Evolutionary conservation across 2,329 filamentous ascomycete genomes (phyloP).

Genomic region (Albophoma yamanashiensis): DNA sequence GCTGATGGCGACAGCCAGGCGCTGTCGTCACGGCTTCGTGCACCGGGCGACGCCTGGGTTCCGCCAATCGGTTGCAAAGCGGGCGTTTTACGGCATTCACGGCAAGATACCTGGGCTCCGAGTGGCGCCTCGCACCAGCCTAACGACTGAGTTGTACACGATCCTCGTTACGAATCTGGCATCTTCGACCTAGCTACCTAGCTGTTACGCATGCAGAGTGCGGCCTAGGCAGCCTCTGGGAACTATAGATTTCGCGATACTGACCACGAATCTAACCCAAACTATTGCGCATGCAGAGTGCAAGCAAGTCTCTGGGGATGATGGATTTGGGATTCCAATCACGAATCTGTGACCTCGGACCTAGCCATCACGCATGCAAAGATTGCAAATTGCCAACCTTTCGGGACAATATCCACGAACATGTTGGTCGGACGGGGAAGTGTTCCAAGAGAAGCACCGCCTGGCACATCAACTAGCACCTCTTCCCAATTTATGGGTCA

Average conservation of each 20-base stretch:
- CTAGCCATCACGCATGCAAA: no score
- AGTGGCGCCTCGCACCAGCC: background rate
- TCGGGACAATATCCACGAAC: background rate
- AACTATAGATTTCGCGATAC: no score
- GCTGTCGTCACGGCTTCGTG: background rate
- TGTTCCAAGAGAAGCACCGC: background rate
- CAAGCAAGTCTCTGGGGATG: no score
- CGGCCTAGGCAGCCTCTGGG: no score
- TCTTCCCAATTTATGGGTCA: background rate
- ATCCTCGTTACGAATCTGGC: no score
- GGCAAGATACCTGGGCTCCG: background rate
- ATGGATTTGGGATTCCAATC: no score
- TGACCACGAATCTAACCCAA: no score
- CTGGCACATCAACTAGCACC: background rate
- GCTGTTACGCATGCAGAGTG: no score
- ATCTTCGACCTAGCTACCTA: no score
- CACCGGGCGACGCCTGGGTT: background rate
- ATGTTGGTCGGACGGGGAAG: background rate
- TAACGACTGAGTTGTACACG: background rate
- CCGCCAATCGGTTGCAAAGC: background rate
- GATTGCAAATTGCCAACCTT: background rate
- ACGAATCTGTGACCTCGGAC: no score
- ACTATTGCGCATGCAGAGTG: no score
- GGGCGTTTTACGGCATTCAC: background rate
- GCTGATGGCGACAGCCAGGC: background rate